Percentiles rank a stretch among this genome's conserved stretches.
phyloP scores from a whole-genome alignment of 108 stramenopile species.

The Fragilariopsis cylindrus region DNA sequence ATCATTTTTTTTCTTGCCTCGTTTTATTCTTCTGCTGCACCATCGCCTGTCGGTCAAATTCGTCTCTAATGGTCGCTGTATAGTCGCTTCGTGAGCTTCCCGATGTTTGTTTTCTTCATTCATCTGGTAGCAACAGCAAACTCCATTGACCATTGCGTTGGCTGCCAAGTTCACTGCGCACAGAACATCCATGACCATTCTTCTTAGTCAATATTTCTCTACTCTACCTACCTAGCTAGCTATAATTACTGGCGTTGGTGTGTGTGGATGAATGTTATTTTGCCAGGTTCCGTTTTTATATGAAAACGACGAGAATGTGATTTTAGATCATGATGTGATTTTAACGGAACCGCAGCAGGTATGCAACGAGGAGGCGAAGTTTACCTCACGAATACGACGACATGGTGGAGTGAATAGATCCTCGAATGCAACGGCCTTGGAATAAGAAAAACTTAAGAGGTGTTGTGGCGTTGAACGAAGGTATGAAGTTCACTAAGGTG shows the following conservation, averaged over 20 bases:
- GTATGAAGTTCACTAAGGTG: too few relatives aligned
- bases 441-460: not conserved
- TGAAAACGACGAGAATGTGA: too few relatives aligned
- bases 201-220: not conserved
- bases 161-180: conserved; percentile 33
- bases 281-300: too few relatives aligned
- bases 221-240: too few relatives aligned
- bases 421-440: too few relatives aligned
- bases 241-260: too few relatives aligned
- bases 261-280: too few relatives aligned
- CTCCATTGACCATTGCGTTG: conserved; percentile 26
- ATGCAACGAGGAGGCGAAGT: too few relatives aligned
- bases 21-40: conserved; percentile 3
- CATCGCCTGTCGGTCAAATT: conserved; percentile 17
- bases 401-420: too few relatives aligned
- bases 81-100: conserved; percentile 17
- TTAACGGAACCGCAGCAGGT: too few relatives aligned
- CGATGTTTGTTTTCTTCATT: conserved; percentile 16
- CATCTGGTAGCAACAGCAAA: conserved; percentile 37
- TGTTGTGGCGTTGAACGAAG: not conserved
- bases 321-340: too few relatives aligned
- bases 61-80: conserved; percentile 17
- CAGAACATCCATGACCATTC: conserved; percentile 18
- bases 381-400: too few relatives aligned
- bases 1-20: not conserved